phyloP scores from a whole-genome alignment of 495 filamentous ascomycete species.

The Thozetella sp. region DNA sequence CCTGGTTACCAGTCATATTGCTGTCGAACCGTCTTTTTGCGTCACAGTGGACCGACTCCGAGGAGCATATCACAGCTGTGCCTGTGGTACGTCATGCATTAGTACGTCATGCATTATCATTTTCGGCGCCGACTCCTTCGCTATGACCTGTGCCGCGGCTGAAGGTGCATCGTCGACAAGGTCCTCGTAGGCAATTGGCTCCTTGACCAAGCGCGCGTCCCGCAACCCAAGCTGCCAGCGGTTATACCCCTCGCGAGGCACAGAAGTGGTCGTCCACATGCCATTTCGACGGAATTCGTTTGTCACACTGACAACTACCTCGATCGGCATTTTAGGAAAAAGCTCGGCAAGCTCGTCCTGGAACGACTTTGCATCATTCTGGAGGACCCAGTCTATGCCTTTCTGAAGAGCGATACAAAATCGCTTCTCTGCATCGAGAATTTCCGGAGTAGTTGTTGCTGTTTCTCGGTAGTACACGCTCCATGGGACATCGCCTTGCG shows the following conservation, averaged over 20 bases:
- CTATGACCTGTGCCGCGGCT: neutral
- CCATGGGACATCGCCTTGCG: neutral
- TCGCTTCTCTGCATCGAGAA: neutral
- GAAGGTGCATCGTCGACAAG: neutral
- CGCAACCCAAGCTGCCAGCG: neutral
- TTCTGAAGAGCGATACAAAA: neutral
- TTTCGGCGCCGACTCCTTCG: no score
- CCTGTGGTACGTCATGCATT: no score
- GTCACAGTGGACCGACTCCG: no score
- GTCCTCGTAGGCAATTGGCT: neutral
- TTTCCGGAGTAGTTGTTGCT: neutral
- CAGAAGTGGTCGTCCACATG: neutral
- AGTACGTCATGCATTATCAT: no score
- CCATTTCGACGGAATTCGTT: neutral
- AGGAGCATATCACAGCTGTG: no score
- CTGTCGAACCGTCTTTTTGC: no score
- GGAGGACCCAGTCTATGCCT: neutral
- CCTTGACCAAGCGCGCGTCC: neutral
- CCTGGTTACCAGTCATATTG: no score
- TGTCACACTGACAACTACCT: neutral
- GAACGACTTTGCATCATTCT: neutral
- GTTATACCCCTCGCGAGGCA: neutral
- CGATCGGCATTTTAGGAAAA: neutral
- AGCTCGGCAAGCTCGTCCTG: neutral
- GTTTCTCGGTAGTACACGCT: neutral